Conservation (phyloP, 768 basidiomycete species). For the Asterophora lycoperdoides region DNA sequence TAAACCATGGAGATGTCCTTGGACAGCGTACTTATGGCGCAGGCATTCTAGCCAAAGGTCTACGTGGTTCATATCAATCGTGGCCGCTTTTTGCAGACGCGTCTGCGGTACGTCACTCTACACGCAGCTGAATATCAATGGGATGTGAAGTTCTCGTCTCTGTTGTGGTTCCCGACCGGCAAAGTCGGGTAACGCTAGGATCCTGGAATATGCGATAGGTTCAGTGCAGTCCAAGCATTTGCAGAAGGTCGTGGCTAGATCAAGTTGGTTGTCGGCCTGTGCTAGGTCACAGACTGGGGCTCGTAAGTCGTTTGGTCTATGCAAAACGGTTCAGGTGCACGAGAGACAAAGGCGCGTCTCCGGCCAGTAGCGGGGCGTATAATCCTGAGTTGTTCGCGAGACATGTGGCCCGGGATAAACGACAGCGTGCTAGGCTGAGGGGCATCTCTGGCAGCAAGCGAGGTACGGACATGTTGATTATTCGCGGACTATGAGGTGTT, state of each 20-base stretch:
- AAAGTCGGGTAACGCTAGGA: conserved; percentile 22
- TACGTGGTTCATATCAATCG: conserved; percentile 18
- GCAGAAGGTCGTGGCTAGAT: conserved; percentile 23
- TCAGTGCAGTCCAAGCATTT: conserved; percentile 21
- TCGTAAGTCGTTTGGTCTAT: too few species aligned
- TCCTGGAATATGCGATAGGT: conserved; percentile 24
- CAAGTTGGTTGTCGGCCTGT: conserved; percentile 2
- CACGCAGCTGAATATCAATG: conserved; percentile 16
- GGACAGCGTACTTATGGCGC: conserved; percentile 14
- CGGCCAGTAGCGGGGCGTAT: too few species aligned
- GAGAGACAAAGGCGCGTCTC: too few species aligned
- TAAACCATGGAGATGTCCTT: conserved; percentile 21
- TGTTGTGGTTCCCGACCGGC: conserved; percentile 20
- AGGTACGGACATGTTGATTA: background rate
- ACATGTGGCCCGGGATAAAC: too few species aligned
- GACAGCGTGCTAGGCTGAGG: conserved; percentile 9
- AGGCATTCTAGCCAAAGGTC: conserved; percentile 20
- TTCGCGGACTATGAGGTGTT: background rate
- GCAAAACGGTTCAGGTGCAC: too few species aligned
- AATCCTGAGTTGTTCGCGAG: too few species aligned
- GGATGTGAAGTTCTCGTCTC: conserved; percentile 20
- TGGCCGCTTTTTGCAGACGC: conserved; percentile 13
- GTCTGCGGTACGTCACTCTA: too few species aligned
- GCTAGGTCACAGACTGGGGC: background rate
- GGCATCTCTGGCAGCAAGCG: conserved; percentile 14